A percentile compares a stretch with the other conserved stretches of the same genome.
phyloP scores from a whole-genome alignment of 1,284 basidiomycete genomes.

The Trametes versicolor region DNA sequence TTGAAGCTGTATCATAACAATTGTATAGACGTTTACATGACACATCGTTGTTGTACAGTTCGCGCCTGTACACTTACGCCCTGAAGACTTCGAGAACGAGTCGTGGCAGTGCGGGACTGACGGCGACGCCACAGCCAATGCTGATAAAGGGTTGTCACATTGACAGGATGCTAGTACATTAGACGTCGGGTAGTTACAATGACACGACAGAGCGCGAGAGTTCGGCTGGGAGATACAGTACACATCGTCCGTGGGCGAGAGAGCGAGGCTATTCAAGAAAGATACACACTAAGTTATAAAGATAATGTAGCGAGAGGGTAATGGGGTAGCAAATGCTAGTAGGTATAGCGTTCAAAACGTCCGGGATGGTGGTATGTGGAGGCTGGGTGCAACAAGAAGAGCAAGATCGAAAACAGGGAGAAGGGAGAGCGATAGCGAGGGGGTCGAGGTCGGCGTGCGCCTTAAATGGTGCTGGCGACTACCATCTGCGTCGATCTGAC shows the following conservation, averaged over 20 bases:
- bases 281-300: background rate
- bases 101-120: background rate
- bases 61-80: no score
- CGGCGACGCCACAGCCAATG: background rate
- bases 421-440: conserved; percentile 18
- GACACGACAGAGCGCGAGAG: background rate
- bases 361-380: background rate
- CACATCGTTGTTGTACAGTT: background rate
- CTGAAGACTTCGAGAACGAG: background rate
- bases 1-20: background rate
- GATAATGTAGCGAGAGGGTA: background rate
- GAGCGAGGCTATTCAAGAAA: background rate
- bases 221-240: conserved; percentile 1
- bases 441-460: conserved; percentile 4
- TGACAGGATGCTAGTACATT: conserved; percentile 16
- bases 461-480: background rate
- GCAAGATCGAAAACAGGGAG: conserved; percentile 12
- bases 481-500: conserved; percentile 32
- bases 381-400: background rate
- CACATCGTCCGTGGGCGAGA: conserved; percentile 10
- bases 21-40: background rate
- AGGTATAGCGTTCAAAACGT: conserved; percentile 5
- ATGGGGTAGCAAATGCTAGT: conserved; percentile 6
- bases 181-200: background rate
- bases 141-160: background rate